A percentile compares a stretch with the other conserved stretches of the same genome.
Conservation (phyloP, 495 filamentous ascomycete species). For the Daldinia loculata region DNA sequence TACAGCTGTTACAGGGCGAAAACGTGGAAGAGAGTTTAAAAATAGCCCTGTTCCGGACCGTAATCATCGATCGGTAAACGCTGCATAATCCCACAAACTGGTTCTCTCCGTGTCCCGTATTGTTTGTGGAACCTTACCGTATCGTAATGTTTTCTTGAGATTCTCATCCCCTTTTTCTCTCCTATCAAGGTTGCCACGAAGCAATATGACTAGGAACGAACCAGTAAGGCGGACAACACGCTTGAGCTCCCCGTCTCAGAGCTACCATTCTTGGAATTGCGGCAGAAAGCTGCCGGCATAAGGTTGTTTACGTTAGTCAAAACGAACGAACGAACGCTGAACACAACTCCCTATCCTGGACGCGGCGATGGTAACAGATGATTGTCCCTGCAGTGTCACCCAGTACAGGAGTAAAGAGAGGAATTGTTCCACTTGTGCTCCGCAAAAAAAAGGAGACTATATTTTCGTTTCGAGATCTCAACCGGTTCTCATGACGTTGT, state of each 20-base stretch:
- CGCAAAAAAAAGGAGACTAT: constrained; percentile 35
- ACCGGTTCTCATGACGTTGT: constrained; percentile 39
- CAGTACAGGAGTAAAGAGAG: constrained; percentile 17
- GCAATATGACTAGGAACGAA: constrained; percentile 11
- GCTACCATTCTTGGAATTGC: constrained; percentile 30
- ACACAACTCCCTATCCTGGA: constrained; percentile 44
- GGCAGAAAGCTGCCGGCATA: constrained; percentile 34
- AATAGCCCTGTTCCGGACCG: constrained; percentile 38
- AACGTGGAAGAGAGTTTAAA: constrained; percentile 41
- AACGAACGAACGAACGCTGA: constrained; percentile 31
- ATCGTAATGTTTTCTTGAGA: not conserved
- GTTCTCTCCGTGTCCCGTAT: constrained; percentile 27
- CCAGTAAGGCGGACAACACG: constrained; percentile 7
- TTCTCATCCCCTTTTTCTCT: constrained; percentile 15
- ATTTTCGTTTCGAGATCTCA: constrained; percentile 34
- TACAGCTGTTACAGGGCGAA: constrained; percentile 28
- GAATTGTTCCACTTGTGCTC: constrained; percentile 30
- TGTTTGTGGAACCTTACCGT: constrained; percentile 24
- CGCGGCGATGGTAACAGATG: constrained; percentile 29
- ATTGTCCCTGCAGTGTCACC: constrained; percentile 43
- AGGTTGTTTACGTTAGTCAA: constrained; percentile 17
- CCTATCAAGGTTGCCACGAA: constrained; percentile 14
- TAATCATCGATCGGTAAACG: constrained; percentile 29
- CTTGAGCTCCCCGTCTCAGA: constrained; percentile 5
- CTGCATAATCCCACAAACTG: constrained; percentile 20